These are phyloP conservation scores for Scalesia atractyloides DNA, from an alignment of 129 eudicot genomes.

Conservation along the genomic window DNA sequence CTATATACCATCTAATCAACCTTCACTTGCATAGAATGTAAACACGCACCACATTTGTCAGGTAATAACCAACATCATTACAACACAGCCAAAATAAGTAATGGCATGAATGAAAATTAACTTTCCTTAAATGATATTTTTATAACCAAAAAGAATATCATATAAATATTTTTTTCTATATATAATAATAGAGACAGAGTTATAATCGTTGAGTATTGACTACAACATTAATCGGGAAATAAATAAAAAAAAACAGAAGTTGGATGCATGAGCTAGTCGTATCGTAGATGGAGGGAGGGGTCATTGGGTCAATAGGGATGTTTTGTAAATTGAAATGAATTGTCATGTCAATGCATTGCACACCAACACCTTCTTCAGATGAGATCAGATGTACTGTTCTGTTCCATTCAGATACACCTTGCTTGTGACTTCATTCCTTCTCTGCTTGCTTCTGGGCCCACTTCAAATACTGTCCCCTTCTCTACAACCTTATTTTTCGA, in stretches of 20 bases:
- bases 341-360: constrained; percentile 31
- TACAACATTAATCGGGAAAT: too few relatives aligned
- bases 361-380: constrained; percentile 34
- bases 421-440: constrained; percentile 30
- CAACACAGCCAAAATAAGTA: too few relatives aligned
- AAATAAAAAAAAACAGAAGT: background rate
- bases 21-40: too few relatives aligned
- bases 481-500: background rate
- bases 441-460: constrained; percentile 19
- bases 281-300: background rate
- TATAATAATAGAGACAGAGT: background rate
- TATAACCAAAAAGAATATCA: too few relatives aligned
- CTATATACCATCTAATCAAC: too few relatives aligned
- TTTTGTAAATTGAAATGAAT: constrained; percentile 32
- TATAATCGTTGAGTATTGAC: background rate
- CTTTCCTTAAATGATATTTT: too few relatives aligned
- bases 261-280: constrained; percentile 23
- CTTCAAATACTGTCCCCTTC: constrained; percentile 5
- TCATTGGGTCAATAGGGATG: constrained; percentile 27
- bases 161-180: background rate
- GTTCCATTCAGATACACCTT: constrained; percentile 26
- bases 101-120: too few relatives aligned
- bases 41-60: too few relatives aligned
- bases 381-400: constrained; percentile 21
- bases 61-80: too few relatives aligned